phyloP scores from a whole-genome alignment of 176 grass and related monocot species.

The Cenchrus purpureus region DNA sequence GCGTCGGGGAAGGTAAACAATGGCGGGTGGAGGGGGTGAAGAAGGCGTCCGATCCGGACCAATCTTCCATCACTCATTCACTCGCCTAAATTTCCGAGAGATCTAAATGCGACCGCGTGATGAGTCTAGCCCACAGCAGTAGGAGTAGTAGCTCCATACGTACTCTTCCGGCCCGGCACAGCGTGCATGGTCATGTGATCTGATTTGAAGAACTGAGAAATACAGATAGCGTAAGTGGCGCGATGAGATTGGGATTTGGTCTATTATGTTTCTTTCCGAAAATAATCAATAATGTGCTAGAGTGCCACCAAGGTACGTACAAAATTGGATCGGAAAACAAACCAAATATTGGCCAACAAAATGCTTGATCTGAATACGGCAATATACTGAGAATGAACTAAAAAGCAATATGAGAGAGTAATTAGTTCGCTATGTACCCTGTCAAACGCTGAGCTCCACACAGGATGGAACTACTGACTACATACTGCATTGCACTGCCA shows the following conservation, averaged over 20 bases:
- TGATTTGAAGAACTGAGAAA: background rate
- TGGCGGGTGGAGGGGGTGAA: background rate
- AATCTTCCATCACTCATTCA: constrained; percentile 15
- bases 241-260: too few species aligned
- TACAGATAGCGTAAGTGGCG: too few species aligned
- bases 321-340: background rate
- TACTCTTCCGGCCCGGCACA: background rate
- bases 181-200: background rate
- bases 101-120: constrained; percentile 41
- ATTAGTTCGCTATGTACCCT: background rate
- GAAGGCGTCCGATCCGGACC: constrained; percentile 3
- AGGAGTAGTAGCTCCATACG: background rate
- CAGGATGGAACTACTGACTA: background rate
- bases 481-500: background rate
- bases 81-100: constrained; percentile 39
- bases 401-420: too few species aligned
- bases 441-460: background rate
- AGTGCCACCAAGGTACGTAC: background rate
- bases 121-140: background rate
- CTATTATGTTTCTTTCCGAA: too few species aligned
- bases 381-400: too few species aligned
- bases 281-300: background rate
- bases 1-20: constrained; percentile 49
- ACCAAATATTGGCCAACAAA: background rate
- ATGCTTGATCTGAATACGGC: background rate